Evolutionary conservation across 768 basidiomycete species (phyloP).

Genomic region (Boletus coccyginus): DNA sequence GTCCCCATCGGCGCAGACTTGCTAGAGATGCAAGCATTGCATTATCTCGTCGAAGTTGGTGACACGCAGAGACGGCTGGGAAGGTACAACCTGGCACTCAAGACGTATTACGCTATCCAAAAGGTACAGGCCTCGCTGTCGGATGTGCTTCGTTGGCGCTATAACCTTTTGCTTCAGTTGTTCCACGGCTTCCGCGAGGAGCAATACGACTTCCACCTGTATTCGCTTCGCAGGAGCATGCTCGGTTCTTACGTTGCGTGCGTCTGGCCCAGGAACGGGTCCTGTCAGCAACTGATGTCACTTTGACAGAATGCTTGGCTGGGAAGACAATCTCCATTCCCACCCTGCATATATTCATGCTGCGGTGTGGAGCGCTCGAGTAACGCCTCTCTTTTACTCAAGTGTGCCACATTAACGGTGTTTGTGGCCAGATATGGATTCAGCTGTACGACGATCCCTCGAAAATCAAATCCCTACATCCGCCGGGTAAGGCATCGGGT

Average conservation of each 20-base stretch:
- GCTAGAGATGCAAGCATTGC: conserved; percentile 93
- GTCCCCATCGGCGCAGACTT: conserved; percentile 77
- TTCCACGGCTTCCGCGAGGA: conserved; percentile 91
- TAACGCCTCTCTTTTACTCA: conserved; percentile 31
- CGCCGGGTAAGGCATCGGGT: conserved; percentile 33
- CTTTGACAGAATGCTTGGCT: conserved; percentile 61
- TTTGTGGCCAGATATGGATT: conserved; percentile 62
- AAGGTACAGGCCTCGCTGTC: conserved; percentile 46
- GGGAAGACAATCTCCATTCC: conserved; percentile 78
- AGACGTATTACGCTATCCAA: conserved; percentile 74
- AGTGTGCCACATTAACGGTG: conserved; percentile 11
- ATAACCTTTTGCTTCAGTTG: conserved; percentile 40
- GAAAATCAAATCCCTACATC: conserved; percentile 41
- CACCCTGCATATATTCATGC: conserved; percentile 76
- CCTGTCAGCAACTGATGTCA: conserved; percentile 1
- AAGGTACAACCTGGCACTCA: conserved; percentile 75
- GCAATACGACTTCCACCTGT: conserved; percentile 97
- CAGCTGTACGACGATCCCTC: conserved; percentile 68
- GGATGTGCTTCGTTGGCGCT: conserved; percentile 1
- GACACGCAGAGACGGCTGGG: conserved; percentile 64
- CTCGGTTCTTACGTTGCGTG: conserved; percentile 84
- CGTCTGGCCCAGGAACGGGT: conserved; percentile 24
- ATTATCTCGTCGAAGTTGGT: conserved; percentile 83
- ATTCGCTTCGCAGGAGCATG: conserved; percentile 86
- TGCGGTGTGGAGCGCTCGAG: conserved; percentile 67